phyloP scores from a whole-genome alignment of 2,329 filamentous ascomycete species.

The Elsinoe australis region DNA sequence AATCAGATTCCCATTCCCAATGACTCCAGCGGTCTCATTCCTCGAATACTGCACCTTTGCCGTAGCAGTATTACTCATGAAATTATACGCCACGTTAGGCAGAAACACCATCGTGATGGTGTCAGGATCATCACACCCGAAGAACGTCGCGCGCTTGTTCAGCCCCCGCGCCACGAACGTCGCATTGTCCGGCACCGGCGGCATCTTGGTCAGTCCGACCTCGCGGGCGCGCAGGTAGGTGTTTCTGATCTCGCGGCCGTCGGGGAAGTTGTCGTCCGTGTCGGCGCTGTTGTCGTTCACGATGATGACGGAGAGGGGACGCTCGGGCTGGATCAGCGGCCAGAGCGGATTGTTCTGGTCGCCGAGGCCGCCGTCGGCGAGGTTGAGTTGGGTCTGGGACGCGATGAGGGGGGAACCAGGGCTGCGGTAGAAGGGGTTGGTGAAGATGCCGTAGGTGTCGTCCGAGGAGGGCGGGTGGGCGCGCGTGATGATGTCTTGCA shows the following conservation, averaged over 20 bases:
- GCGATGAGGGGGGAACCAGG: slow-evolving; percentile 35
- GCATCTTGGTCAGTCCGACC: slow-evolving; percentile 51
- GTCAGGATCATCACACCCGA: slow-evolving; percentile 47
- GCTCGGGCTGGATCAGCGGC: slow-evolving; percentile 44
- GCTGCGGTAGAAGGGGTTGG: slow-evolving; percentile 55
- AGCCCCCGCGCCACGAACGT: slow-evolving; percentile 53
- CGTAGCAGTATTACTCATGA: slow-evolving; percentile 29
- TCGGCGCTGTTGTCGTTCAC: slow-evolving; percentile 59
- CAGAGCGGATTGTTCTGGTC: slow-evolving; percentile 47
- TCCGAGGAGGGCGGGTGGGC: slow-evolving; percentile 26
- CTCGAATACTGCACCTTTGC: slow-evolving; percentile 33
- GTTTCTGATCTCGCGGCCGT: slow-evolving; percentile 52
- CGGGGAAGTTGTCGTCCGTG: slow-evolving; percentile 51
- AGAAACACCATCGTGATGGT: slow-evolving; percentile 36
- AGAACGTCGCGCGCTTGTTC: slow-evolving; percentile 55
- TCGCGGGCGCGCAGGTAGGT: slow-evolving; percentile 49
- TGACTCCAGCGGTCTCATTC: slow-evolving; percentile 33
- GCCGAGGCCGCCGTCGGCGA: slow-evolving; percentile 46
- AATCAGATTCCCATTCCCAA: slow-evolving; percentile 36
- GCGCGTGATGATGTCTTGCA: slow-evolving; percentile 38
- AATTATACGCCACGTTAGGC: slow-evolving; percentile 38
- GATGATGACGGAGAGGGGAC: slow-evolving; percentile 55
- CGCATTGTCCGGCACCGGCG: slow-evolving; percentile 47
- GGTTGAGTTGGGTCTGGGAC: slow-evolving; percentile 34
- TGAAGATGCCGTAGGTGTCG: slow-evolving; percentile 47